Evolutionary conservation across 75 land plant genomes (phyloP), one percentile per base, ranked within the genome.

Genomic region (Cupressus sempervirens): DNA sequence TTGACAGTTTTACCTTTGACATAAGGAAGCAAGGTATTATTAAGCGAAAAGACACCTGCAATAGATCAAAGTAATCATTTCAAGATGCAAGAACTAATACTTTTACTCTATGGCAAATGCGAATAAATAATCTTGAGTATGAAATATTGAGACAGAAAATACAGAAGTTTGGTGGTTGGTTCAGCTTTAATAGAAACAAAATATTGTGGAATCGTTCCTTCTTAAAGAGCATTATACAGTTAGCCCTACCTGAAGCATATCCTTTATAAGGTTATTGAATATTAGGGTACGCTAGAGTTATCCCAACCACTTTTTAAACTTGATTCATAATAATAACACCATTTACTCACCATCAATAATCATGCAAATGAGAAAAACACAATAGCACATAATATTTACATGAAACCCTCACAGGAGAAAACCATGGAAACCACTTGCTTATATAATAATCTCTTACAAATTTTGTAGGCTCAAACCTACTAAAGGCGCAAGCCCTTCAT

Each of bases 1-100:
- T 41, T 23, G n/a, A 9, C 11, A 40, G 34, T n/a, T 41, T 32
- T 43, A 87, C 88, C 86, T 85, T 84, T 36, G 88, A 86, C 88
- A 87, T 85, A 53, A 87, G 53, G 80, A 87, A 85, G 87, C 88
- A 87, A 53, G 88, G 88, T 62, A 87, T 87, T 34, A 76, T 80
- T 65, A 87, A 80, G 12, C 73, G 86, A 56, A 87, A 87, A 38
- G 88, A 86, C 80, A 87, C 86, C 80, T 77, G 80, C 46, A 77
- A 26, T 6, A 77, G 8, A 2, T 77, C 50, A 77, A 43, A 77
- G 26, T 11, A 43, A 41, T 26, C 2, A 77, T 41, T 41, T 43
- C 48, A 77, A 41, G 80, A 9, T 75, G 77, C 43, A 75, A 75
- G 23, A 38, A 38, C 40, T 2, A 5, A 15, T 5, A 75, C 7